phyloP scores from a whole-genome alignment of 345 rosid species.

The Eucalyptus sp. region DNA sequence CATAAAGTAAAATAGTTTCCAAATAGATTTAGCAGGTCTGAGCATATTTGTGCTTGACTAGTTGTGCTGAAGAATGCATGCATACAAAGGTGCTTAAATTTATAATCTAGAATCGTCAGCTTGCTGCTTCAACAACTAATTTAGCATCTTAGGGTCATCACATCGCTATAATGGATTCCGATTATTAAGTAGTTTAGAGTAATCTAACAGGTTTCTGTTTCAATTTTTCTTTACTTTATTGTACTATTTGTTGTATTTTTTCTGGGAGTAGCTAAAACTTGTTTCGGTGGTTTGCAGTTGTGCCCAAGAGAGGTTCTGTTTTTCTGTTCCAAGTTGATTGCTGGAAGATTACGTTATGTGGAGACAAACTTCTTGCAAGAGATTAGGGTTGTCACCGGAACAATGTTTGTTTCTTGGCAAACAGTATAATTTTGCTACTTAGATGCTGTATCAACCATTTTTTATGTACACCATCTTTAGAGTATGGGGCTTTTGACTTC shows the following conservation, averaged over 20 bases:
- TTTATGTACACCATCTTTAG: background rate
- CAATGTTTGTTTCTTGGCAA: background rate
- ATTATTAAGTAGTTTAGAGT: background rate
- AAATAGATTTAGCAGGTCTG: background rate
- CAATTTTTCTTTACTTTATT: background rate
- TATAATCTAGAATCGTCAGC: background rate
- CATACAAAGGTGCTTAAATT: background rate
- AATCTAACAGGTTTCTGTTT: background rate
- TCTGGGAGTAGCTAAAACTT: background rate
- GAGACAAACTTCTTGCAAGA: slow-evolving; percentile 74
- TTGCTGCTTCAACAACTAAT: background rate
- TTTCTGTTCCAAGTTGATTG: slow-evolving; percentile 61
- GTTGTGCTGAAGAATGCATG: background rate
- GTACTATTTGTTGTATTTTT: background rate
- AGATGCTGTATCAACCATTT: background rate
- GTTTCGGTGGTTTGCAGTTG: slow-evolving; percentile 33
- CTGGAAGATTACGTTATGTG: slow-evolving; percentile 72
- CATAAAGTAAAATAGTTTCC: background rate
- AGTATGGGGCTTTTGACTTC: background rate
- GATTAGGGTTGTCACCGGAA: slow-evolving; percentile 14
- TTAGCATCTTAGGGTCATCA: background rate
- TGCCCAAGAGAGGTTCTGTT: slow-evolving; percentile 61
- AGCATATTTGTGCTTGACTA: background rate
- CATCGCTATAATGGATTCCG: background rate
- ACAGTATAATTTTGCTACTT: background rate